These are phyloP conservation scores for Favolaschia claudopus DNA, from an alignment of 768 basidiomycete genomes.

Conservation along the genomic window DNA sequence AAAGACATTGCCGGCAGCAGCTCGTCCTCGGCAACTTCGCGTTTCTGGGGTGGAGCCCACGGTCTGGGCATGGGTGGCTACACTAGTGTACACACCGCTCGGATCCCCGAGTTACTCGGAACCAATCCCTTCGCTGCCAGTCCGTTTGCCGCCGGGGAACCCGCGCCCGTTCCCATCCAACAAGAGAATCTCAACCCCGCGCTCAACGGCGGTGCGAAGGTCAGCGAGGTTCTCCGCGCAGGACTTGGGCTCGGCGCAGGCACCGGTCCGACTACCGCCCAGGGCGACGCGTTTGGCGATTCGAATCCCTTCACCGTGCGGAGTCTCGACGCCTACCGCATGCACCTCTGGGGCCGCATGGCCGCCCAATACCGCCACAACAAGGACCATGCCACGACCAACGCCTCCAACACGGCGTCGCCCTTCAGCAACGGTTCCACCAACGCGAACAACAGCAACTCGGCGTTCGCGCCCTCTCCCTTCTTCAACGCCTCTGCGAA, in stretches of 20 bases:
- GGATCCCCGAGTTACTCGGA: constrained; percentile 72
- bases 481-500: constrained; percentile 8
- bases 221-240: constrained; percentile 21
- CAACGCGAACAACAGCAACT: constrained; percentile 11
- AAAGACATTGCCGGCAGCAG: constrained; percentile 77
- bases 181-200: constrained; percentile 86
- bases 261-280: constrained; percentile 12
- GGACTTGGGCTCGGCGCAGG: constrained; percentile 18
- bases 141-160: constrained; percentile 18
- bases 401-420: constrained; percentile 8
- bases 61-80: constrained; percentile 65
- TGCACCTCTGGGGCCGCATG: constrained; percentile 94
- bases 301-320: constrained; percentile 88
- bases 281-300: constrained; percentile 75
- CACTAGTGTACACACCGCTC: constrained; percentile 85
- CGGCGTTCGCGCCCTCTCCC: constrained; percentile 3
- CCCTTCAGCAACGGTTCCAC: constrained; percentile 28
- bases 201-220: constrained; percentile 52
- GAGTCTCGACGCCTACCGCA: constrained; percentile 83
- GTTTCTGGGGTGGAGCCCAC: constrained; percentile 83
- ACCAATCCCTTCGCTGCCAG: constrained; percentile 24
- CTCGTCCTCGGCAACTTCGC: constrained; percentile 37
- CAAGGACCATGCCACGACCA: constrained; percentile 42
- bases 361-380: constrained; percentile 69
- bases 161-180: too few relatives aligned